These are phyloP conservation scores for Lyophyllum shimeji DNA, from an alignment of 768 basidiomycete genomes.

Conservation along the genomic window DNA sequence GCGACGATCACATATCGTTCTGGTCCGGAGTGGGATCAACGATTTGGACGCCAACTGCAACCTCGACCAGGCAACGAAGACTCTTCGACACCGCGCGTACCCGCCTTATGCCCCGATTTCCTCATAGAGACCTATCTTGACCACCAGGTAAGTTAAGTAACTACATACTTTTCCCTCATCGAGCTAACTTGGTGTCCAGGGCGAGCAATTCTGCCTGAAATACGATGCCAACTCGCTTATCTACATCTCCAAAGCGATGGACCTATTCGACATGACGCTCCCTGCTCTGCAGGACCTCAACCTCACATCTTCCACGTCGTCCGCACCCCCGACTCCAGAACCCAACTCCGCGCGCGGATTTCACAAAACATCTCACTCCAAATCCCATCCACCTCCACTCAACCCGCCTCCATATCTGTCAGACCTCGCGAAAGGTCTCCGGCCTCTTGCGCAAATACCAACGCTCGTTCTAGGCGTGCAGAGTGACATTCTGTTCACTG, in stretches of 20 bases:
- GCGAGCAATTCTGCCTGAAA: conserved; percentile 96
- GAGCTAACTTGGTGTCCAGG: conserved; percentile 43
- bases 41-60: conserved; percentile 85
- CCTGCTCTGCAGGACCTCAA: conserved; percentile 71
- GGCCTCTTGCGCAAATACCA: conserved; percentile 74
- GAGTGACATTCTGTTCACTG: conserved; percentile 94
- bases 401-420: conserved; percentile 76
- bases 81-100: conserved; percentile 40
- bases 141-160: conserved; percentile 79
- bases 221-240: conserved; percentile 99
- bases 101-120: conserved; percentile 94
- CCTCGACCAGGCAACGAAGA: conserved; percentile 35
- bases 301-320: conserved; percentile 37
- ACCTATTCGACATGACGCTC: conserved; percentile 92
- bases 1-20: conserved; percentile 99
- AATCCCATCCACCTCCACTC: conserved; percentile 69
- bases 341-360: conserved; percentile 18
- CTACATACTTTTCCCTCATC: conserved; percentile 43
- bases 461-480: conserved; percentile 91
- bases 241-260: conserved; percentile 99
- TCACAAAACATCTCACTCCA: conserved; percentile 53
- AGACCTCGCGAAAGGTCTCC: conserved; percentile 76
- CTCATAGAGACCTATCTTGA: conserved; percentile 99
- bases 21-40: conserved; percentile 97
- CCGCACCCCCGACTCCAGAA: conserved; percentile 25